These are phyloP conservation scores for Hypoxylon intermedium DNA, from an alignment of 495 filamentous ascomycete genomes.

Conservation along the genomic window DNA sequence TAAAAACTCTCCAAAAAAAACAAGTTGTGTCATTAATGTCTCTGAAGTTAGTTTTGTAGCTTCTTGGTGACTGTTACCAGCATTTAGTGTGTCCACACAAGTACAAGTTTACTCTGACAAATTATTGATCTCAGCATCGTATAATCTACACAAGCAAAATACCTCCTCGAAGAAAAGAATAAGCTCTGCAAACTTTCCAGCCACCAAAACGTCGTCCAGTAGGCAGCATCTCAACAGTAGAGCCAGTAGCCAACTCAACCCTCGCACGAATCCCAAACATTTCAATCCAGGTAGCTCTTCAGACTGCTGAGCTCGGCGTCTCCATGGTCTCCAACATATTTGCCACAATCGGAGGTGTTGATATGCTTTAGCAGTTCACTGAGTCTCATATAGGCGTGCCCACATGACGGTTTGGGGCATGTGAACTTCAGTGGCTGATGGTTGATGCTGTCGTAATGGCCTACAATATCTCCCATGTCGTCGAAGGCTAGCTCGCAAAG, in stretches of 20 bases:
- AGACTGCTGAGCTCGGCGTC: neutral
- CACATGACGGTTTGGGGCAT: neutral
- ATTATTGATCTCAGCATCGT: neutral
- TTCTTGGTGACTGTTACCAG: neutral
- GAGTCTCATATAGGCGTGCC: no score
- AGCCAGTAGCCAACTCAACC: no score
- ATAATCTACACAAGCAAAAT: neutral
- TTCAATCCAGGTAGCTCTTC: neutral
- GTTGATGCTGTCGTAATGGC: neutral
- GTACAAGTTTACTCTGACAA: neutral
- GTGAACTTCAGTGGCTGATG: neutral
- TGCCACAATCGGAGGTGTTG: neutral
- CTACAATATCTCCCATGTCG: neutral
- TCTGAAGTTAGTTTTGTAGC: neutral
- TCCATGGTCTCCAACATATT: neutral
- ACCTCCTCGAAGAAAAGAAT: no score
- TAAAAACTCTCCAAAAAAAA: neutral
- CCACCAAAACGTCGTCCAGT: no score
- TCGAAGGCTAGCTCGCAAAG: neutral
- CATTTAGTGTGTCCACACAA: neutral
- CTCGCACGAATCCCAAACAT: no score
- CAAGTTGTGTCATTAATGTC: neutral
- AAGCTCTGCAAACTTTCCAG: no score
- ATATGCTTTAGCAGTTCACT: conserved; percentile 1
- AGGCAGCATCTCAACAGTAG: no score